Conservation (phyloP, 805 yeast genomes). For the Priceomyces melissophilus region DNA sequence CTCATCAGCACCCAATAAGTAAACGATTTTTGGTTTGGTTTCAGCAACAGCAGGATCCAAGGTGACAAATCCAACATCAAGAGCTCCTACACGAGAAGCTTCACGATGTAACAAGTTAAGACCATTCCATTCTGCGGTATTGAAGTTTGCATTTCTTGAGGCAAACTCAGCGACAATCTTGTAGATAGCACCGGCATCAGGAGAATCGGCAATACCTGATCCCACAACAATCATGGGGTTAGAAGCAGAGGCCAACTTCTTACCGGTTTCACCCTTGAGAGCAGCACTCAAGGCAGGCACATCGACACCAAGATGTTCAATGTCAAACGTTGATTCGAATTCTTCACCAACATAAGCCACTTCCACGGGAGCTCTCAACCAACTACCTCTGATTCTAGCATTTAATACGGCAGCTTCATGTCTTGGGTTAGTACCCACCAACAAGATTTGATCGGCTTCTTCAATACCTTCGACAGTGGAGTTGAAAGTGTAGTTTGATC, state of each 20-base stretch:
- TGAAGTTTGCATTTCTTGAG: slow-evolving; percentile 51
- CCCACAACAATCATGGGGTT: slow-evolving; percentile 80
- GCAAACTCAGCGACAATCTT: slow-evolving; percentile 61
- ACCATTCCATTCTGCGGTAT: slow-evolving; percentile 78
- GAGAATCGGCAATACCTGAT: slow-evolving; percentile 68
- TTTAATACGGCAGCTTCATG: slow-evolving; percentile 87
- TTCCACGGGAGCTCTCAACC: slow-evolving; percentile 68
- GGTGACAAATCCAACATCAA: slow-evolving; percentile 74
- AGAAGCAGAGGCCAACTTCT: slow-evolving; percentile 61
- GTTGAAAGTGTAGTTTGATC: slow-evolving; percentile 79
- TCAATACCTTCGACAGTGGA: slow-evolving; percentile 76
- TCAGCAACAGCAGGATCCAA: slow-evolving; percentile 44
- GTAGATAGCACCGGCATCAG: slow-evolving; percentile 60
- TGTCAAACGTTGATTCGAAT: slow-evolving; percentile 73
- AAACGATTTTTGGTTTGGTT: slow-evolving; percentile 67
- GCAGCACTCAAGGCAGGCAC: slow-evolving; percentile 57
- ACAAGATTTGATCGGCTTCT: slow-evolving; percentile 75
- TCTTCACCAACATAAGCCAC: slow-evolving; percentile 70
- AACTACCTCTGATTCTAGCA: slow-evolving; percentile 76
- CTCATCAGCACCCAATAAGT: slow-evolving; percentile 84
- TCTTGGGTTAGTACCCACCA: slow-evolving; percentile 85
- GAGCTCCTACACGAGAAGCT: slow-evolving; percentile 85
- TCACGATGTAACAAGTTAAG: slow-evolving; percentile 76
- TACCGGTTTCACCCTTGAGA: slow-evolving; percentile 64
- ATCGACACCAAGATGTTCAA: slow-evolving; percentile 60